Evolutionary conservation across 257 asterid species (phyloP), one percentile per base, ranked within the genome.

Genomic region (Solanum virginianum): DNA sequence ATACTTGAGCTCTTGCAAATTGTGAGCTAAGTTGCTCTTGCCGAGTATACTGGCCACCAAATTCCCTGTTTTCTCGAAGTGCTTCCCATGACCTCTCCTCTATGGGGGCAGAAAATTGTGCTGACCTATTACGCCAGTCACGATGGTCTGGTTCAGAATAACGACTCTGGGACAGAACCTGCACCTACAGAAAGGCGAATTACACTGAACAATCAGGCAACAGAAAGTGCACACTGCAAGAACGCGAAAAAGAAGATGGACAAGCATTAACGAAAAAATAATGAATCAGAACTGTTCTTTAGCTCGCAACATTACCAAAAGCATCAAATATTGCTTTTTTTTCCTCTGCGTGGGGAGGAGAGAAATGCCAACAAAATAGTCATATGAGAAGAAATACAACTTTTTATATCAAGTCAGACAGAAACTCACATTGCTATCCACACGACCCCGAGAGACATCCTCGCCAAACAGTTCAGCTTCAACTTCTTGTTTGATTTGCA

Each of bases 381-480:
- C 82, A 8, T n/a, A 75, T 14, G 62, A 75, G 43, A 53, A 15
- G 22, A 75, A 75, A 75, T 75, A 75, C 43, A 24, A 49, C 43
- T 75, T 49, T 8, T 79, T 26, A 83, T 10, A 66, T 18, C 20
- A 84, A 80, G 39, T 41, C n/a, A 53, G 51, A 60, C 10, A 70
- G 82, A 47, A 81, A 89, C 97, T 90, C 88, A 97, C 99, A 92
- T 56, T 92, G 81, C 56, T 91, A 88, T 97, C 99, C 39, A 85
- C 97, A 69, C 88, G 97, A 80, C 87, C 91, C 97, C 97, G 92
- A 88, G 84, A 91, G 57, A 92, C 88, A 69, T 95, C 98, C 74
- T 87, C 85, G 24, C 97, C 98, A 90, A 92, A 92, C 90, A 92
- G 10, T 74, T 97, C 99, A 65, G 94, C 93, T 81, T 94, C 99